These are phyloP conservation scores for Elsinoe batatas DNA, from an alignment of 2,329 filamentous ascomycete species.

Conservation along the genomic window DNA sequence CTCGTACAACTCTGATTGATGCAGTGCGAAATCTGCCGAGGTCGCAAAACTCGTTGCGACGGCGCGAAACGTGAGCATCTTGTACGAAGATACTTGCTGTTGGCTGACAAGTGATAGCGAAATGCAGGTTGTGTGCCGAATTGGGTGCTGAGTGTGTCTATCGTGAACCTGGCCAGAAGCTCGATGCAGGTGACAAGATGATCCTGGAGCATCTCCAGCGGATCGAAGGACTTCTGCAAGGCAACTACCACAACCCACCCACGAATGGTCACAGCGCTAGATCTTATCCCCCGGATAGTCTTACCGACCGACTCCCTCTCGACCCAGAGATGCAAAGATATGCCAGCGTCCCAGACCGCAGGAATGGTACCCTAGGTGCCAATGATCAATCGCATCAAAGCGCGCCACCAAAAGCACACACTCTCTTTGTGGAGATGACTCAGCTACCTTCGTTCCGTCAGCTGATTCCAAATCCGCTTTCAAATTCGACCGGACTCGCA, in stretches of 20 bases:
- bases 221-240: slow-evolving; percentile 71
- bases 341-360: slow-evolving; percentile 35
- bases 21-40: slow-evolving; percentile 25
- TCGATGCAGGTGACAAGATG: slow-evolving; percentile 77
- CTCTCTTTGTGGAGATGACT: slow-evolving; percentile 4
- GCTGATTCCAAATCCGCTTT: not conserved
- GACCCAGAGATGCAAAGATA: not conserved
- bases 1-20: not conserved
- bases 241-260: slow-evolving; percentile 44
- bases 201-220: slow-evolving; percentile 69
- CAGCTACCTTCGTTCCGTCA: not conserved
- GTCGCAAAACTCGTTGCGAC: slow-evolving; percentile 26
- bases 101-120: slow-evolving; percentile 46
- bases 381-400: slow-evolving; percentile 7
- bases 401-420: not conserved
- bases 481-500: not conserved
- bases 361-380: slow-evolving; percentile 27
- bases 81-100: not conserved
- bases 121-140: slow-evolving; percentile 75
- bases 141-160: slow-evolving; percentile 76
- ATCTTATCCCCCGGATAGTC: slow-evolving; percentile 39
- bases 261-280: not conserved
- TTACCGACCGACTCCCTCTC: slow-evolving; percentile 38
- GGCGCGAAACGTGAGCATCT: slow-evolving; percentile 17
- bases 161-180: slow-evolving; percentile 75